These are phyloP conservation scores for Tulasnella sp. DNA, from an alignment of 768 basidiomycete species.

Conservation along the genomic window DNA sequence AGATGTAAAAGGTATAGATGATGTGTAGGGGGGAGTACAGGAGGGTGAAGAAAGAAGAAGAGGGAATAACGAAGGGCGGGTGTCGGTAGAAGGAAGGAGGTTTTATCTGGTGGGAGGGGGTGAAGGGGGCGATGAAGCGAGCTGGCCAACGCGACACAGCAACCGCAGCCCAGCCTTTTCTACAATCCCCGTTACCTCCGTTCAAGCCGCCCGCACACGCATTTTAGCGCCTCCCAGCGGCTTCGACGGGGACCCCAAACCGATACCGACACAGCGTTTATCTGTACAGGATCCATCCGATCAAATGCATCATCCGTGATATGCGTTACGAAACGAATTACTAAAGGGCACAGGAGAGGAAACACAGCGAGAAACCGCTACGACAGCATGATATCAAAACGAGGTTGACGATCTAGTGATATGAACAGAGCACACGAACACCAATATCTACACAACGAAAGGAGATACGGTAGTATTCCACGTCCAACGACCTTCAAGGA, in stretches of 20 bases:
- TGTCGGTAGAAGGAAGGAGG: not conserved
- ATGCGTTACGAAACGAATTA: not conserved
- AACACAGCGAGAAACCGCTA: not conserved
- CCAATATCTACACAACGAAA: not conserved
- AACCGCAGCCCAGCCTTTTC: constrained; percentile 8
- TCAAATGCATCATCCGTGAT: not conserved
- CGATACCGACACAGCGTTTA: not conserved
- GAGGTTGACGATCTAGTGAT: not conserved
- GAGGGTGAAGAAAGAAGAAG: not conserved
- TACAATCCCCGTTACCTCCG: not conserved
- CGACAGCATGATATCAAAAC: not conserved
- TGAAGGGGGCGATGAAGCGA: constrained; percentile 9
- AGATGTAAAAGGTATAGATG: not conserved
- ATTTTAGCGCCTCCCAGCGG: not conserved
- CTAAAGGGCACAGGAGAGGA: not conserved
- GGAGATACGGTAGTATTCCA: constrained; percentile 42
- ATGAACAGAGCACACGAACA: not conserved
- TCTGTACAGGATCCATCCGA: not conserved
- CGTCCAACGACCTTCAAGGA: constrained; percentile 71
- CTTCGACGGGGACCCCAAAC: not conserved
- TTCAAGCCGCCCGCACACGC: not conserved
- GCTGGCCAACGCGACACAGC: not conserved
- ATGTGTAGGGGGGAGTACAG: not conserved
- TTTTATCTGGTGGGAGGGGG: not conserved
- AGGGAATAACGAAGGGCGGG: constrained; percentile 1